Percentiles rank a stretch among this genome's conserved stretches.
phyloP scores from a whole-genome alignment of 768 basidiomycete species.

The Boletus rubescentipes region DNA sequence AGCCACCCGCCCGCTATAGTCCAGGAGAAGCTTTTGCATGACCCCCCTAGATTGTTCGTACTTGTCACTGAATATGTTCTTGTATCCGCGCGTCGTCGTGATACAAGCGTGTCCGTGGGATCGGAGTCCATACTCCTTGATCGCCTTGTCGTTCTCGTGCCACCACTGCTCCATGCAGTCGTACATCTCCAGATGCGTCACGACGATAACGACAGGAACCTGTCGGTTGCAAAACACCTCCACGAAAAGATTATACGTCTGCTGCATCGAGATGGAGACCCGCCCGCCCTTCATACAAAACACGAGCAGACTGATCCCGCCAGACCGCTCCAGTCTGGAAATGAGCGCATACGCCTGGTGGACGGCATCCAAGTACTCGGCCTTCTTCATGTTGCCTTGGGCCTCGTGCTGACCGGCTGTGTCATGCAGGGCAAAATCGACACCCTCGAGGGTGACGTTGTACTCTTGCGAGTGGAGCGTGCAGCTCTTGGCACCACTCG shows the following conservation, averaged over 20 bases:
- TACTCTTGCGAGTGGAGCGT: conserved; percentile 34
- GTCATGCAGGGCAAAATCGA: conserved; percentile 24
- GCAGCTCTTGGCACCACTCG: conserved; percentile 33
- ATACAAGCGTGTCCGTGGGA: conserved; percentile 41
- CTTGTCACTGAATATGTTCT: conserved; percentile 24
- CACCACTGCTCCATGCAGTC: conserved; percentile 41
- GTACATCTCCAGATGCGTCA: conserved; percentile 36
- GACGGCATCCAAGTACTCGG: conserved; percentile 28
- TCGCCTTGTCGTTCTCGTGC: conserved; percentile 33
- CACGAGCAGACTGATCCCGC: conserved; percentile 29
- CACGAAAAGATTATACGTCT: conserved; percentile 36
- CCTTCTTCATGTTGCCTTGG: conserved; percentile 20
- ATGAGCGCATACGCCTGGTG: conserved; percentile 35
- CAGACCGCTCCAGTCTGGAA: conserved; percentile 24
- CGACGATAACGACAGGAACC: conserved; percentile 33
- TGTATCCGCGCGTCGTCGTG: conserved; percentile 33
- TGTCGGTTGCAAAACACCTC: conserved; percentile 38
- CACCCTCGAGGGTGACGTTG: conserved; percentile 12
- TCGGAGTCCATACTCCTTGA: conserved; percentile 34
- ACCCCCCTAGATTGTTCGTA: conserved; percentile 34
- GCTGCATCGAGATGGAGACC: conserved; percentile 23
- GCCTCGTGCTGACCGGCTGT: conserved; percentile 32
- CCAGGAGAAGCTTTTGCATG: conserved; percentile 21
- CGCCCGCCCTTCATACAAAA: conserved; percentile 32
- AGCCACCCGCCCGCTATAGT: conserved; percentile 9